phyloP scores from a whole-genome alignment of 2,329 filamentous ascomycete genomes.

The Colletotrichum sp. region DNA sequence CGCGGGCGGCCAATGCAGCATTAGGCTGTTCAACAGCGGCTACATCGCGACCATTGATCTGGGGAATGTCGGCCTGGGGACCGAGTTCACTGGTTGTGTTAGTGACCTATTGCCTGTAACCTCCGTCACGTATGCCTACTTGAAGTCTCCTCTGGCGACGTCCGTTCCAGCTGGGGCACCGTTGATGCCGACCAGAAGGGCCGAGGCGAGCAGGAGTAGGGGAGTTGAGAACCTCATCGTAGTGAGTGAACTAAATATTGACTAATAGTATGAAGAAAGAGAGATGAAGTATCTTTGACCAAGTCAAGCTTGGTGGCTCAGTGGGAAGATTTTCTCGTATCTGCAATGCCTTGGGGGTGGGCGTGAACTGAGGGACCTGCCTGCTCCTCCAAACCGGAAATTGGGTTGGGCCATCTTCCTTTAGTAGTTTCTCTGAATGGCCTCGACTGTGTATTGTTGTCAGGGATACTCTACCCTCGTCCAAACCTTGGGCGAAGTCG shows the following conservation, averaged over 20 bases:
- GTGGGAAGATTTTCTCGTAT: not conserved
- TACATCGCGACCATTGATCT: not conserved
- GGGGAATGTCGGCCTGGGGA: not conserved
- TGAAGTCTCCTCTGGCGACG: not conserved
- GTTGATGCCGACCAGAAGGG: constrained; percentile 15
- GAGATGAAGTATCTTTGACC: not conserved
- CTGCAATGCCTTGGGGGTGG: constrained; percentile 1
- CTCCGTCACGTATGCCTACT: not conserved
- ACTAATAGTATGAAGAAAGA: not conserved
- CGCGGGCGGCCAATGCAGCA: not conserved
- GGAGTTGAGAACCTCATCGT: constrained; percentile 9
- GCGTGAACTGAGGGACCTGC: constrained; percentile 13
- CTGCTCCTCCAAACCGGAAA: fast-evolving
- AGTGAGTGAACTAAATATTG: not conserved
- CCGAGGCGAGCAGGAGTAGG: constrained; percentile 10
- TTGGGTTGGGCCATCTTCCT: not conserved
- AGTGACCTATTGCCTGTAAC: not conserved
- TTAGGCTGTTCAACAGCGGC: constrained; percentile 6
- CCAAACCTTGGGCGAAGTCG: constrained; percentile 7
- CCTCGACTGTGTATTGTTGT: not conserved
- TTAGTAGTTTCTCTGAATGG: constrained; percentile 3
- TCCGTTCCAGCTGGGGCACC: constrained; percentile 10
- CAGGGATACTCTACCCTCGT: constrained; percentile 1
- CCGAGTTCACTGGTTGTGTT: not conserved
- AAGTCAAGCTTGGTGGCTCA: not conserved